A percentile compares a stretch with the other conserved stretches of the same genome.
Evolutionary conservation across 352 stramenopile genomes (phyloP).

Genomic region (Hyaloperonospora brassicae): DNA sequence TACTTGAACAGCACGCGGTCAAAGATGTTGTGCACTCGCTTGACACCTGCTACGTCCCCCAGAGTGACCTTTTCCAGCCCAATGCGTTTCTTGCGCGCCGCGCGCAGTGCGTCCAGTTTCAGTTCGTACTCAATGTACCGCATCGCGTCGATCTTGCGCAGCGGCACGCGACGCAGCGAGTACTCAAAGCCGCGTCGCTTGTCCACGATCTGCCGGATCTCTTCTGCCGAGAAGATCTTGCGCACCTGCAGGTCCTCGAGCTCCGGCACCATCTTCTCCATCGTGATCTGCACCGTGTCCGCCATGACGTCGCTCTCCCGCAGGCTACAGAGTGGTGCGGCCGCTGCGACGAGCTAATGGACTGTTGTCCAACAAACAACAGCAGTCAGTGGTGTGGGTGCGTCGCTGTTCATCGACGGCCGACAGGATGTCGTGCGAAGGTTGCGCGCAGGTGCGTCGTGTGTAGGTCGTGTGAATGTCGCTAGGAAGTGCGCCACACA

Average conservation of each 20-base stretch:
- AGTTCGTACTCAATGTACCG: constrained; percentile 92
- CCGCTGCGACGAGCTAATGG: too few relatives aligned
- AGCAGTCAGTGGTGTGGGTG: too few relatives aligned
- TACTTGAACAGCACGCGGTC: constrained; percentile 84
- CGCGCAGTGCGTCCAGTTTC: constrained; percentile 84
- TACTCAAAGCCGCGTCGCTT: constrained; percentile 90
- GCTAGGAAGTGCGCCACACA: too few relatives aligned
- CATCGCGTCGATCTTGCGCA: constrained; percentile 88
- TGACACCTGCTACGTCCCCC: constrained; percentile 62
- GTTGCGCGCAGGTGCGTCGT: too few relatives aligned
- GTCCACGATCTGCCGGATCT: constrained; percentile 88
- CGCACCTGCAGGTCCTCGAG: constrained; percentile 88
- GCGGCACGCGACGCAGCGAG: constrained; percentile 76
- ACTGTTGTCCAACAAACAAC: too few relatives aligned
- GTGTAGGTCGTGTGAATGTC: too few relatives aligned
- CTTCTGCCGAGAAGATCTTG: constrained; percentile 78
- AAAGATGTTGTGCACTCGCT: constrained; percentile 80
- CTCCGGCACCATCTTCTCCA: constrained; percentile 92
- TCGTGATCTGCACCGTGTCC: constrained; percentile 88
- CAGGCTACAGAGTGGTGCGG: too few relatives aligned
- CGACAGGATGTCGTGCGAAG: too few relatives aligned
- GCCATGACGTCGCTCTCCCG: constrained; percentile 49
- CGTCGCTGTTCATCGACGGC: too few relatives aligned
- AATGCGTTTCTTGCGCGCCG: constrained; percentile 70
- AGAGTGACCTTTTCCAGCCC: constrained; percentile 59